Conservation (phyloP, 139 green algal species). For the Coelastrella sp. region DNA sequence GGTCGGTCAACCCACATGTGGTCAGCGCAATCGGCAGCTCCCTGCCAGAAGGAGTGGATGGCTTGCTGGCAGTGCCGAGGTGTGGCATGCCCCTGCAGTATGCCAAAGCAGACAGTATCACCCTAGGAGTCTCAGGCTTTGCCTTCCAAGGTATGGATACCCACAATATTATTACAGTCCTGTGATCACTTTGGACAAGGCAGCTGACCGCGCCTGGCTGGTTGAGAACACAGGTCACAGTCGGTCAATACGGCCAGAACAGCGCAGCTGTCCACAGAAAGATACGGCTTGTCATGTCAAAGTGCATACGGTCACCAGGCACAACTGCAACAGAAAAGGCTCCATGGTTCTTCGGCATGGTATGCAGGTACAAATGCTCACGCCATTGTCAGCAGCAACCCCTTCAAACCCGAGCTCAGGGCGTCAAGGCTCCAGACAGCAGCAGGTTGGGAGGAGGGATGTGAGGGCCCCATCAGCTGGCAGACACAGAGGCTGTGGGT, state of each 20-base stretch:
- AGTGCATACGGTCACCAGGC: too few relatives aligned
- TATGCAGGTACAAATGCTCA: constrained; percentile 78
- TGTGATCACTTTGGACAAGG: not conserved
- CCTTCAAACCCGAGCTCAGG: not conserved
- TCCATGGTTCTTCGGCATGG: not conserved
- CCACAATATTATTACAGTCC: not conserved
- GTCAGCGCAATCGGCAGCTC: constrained; percentile 10
- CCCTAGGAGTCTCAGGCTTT: constrained; percentile 75
- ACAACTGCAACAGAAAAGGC: not conserved
- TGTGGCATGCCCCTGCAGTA: not conserved
- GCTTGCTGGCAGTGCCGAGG: constrained; percentile 1
- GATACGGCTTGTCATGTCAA: too few relatives aligned
- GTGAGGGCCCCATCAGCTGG: constrained; percentile 12
- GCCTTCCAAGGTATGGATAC: constrained; percentile 69
- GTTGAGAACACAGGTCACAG: too few relatives aligned
- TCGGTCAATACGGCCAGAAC: too few relatives aligned
- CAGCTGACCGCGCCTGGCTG: too few relatives aligned
- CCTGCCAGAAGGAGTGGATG: not conserved
- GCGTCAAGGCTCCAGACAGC: not conserved
- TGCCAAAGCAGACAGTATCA: not conserved
- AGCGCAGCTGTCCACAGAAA: too few relatives aligned
- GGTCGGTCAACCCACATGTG: constrained; percentile 67
- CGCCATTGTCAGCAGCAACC: constrained; percentile 51
- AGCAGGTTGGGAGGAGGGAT: not conserved
- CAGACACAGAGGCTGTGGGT: constrained; percentile 43